Percentiles rank a stretch among this genome's conserved stretches.
phyloP scores from a whole-genome alignment of 2,329 filamentous ascomycete species.

The Akanthomyces uredinophilus region DNA sequence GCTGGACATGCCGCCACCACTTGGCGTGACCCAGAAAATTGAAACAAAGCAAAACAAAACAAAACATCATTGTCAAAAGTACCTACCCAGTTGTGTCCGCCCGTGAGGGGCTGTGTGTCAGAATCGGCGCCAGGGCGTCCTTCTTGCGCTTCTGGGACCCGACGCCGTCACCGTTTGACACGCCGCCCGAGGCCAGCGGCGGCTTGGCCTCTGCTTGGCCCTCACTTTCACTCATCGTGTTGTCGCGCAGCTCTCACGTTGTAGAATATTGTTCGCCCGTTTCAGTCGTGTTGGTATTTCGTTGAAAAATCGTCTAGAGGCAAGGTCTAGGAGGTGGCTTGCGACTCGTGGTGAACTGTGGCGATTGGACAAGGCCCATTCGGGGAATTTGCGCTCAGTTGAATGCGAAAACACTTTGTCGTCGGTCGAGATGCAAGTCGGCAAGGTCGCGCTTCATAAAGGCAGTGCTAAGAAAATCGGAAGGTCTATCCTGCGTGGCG shows the following conservation, averaged over 20 bases:
- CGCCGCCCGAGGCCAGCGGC: conserved; percentile 18
- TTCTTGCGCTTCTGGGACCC: conserved; percentile 67
- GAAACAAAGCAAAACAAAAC: neutral
- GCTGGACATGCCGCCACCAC: neutral
- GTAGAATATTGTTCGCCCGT: neutral
- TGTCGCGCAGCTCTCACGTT: conserved; percentile 10
- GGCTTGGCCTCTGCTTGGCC: conserved; percentile 19
- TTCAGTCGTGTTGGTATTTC: neutral
- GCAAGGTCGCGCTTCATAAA: neutral
- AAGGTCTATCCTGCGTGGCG: neutral
- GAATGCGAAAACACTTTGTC: neutral
- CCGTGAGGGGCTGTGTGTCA: conserved; percentile 55
- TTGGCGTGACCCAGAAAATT: neutral
- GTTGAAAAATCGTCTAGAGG: neutral
- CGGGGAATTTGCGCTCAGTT: neutral
- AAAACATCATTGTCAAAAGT: conserved; percentile 2
- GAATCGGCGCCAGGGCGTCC: conserved; percentile 68
- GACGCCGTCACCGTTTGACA: conserved; percentile 27
- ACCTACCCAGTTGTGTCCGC: conserved; percentile 36
- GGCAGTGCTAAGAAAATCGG: neutral
- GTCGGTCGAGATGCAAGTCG: neutral
- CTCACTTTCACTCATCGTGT: conserved; percentile 26
- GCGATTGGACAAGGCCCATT: conserved; percentile 3
- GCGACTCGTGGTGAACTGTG: neutral
- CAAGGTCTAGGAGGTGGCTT: neutral